Evolutionary conservation across 345 rosid species (phyloP), one percentile per base, ranked within the genome.

Genomic region (Cardamine resedifolia): DNA sequence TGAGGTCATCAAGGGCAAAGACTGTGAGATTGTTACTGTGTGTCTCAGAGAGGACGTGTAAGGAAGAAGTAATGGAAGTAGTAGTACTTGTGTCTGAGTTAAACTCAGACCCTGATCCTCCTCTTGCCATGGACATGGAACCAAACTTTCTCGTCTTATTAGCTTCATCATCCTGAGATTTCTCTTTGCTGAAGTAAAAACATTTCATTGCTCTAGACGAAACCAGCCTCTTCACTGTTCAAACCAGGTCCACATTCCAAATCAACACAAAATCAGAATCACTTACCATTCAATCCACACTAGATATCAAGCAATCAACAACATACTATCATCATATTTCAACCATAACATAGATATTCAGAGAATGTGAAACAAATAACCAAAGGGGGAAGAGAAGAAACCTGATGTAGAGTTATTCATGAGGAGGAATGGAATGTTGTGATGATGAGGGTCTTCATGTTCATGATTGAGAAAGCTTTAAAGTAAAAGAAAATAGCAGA

Each of bases 1-100:
- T 95, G 80, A 95, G 75, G 69, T 95, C 99, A 5, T 78, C 74
- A 55, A 89, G 85, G 18, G 81, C 72, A 82, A 95, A 95, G 51
- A 78, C 88, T 76, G 83, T 84, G 64, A 95, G 89, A 49, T 77
- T 71, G 77, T 89, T 87, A 71, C 87, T 83, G 47, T 81, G 95
- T 72, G 87, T 84, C 73, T 82, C 90, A 36, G 97, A 82, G 76
- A 95, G 66, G 16, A 58, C 85, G 43, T 88, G 84, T 41, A 89
- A 87, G 8, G 97, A 81, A 76, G 85, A 86, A 79, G 71, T 82
- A 1, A 79, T 77, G 33, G 96, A 83, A 27, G 95, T 82, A 20
- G 74, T 80, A 1, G 89, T 76, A 88, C 97, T 87, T 60, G 86
- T 78, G 34, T 89, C 91, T 0, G 97, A 91, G 76, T 81, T 85